A percentile compares a stretch with the other conserved stretches of the same genome.
These are phyloP conservation scores for Serendipita vermifera DNA, from an alignment of 768 basidiomycete genomes.

Conservation along the genomic window DNA sequence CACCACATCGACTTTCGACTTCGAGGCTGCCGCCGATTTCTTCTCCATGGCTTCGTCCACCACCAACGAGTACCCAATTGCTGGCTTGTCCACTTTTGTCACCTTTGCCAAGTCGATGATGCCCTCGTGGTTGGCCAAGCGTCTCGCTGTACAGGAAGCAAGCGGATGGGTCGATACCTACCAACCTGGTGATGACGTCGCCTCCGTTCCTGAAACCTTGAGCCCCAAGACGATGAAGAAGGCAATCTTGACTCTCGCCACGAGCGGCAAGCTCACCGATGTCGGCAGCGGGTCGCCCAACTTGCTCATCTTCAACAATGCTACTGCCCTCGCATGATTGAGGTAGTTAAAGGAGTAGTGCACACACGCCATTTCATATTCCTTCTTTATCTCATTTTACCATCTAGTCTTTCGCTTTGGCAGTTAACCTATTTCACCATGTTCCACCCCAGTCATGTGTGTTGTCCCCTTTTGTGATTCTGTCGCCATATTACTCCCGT, in stretches of 20 bases:
- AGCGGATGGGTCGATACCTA: no score
- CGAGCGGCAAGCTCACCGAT: conserved; percentile 34
- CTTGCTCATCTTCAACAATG: conserved; percentile 71
- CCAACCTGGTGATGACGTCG: conserved; percentile 12
- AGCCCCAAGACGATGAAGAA: conserved; percentile 65
- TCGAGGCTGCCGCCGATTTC: conserved; percentile 14
- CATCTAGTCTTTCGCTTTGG: no score
- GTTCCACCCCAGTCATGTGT: no score
- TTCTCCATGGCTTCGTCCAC: conserved; percentile 19
- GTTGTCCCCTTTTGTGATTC: no score
- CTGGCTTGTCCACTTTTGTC: conserved; percentile 37
- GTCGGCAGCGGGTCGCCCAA: conserved; percentile 46
- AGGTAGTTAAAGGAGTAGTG: no score
- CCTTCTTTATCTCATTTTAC: no score
- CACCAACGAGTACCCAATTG: conserved; percentile 16
- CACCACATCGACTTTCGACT: conserved; percentile 8
- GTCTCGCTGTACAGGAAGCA: conserved; percentile 32
- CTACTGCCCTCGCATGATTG: conserved; percentile 29
- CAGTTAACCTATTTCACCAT: no score
- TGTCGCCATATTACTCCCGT: no score
- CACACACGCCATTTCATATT: no score
- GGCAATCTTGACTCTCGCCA: conserved; percentile 52
- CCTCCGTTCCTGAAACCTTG: conserved; percentile 22
- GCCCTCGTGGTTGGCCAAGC: conserved; percentile 43
- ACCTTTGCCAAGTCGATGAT: conserved; percentile 40